Conservation (phyloP, 1,139 yeast species). For the Debaryomyces sp. region DNA sequence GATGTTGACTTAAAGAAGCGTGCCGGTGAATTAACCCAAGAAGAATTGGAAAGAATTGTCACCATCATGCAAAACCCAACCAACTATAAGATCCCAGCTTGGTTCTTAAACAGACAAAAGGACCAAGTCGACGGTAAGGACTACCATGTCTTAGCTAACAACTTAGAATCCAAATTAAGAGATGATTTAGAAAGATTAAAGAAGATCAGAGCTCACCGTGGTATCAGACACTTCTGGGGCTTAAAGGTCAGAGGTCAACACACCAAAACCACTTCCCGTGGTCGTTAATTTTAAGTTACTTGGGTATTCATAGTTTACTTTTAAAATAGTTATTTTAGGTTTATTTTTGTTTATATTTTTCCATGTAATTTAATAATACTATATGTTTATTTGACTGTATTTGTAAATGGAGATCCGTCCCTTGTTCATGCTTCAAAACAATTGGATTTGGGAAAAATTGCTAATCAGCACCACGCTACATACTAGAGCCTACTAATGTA, state of each 20-base stretch:
- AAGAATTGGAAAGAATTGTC: conserved; percentile 99
- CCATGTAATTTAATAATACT: conserved; percentile 26
- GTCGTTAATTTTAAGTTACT: conserved; percentile 46
- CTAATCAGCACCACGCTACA: neutral
- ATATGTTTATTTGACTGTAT: conserved; percentile 9
- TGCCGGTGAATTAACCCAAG: conserved; percentile 99
- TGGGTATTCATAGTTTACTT: conserved; percentile 13
- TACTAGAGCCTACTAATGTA: neutral
- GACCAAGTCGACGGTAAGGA: conserved; percentile 99
- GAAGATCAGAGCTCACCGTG: conserved; percentile 99
- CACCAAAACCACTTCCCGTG: conserved; percentile 99
- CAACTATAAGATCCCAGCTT: conserved; percentile 98
- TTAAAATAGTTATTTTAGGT: conserved; percentile 10
- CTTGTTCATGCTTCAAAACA: neutral
- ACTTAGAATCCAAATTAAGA: conserved; percentile 99
- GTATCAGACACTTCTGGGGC: conserved; percentile 99
- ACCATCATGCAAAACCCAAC: conserved; percentile 99
- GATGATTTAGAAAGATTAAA: conserved; percentile 99
- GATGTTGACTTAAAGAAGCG: conserved; percentile 98
- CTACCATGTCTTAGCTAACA: conserved; percentile 98
- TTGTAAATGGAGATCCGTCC: neutral
- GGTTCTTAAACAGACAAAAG: conserved; percentile 99
- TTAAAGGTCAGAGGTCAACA: conserved; percentile 97
- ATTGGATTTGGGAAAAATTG: no score
- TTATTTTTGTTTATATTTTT: conserved; percentile 13